These are phyloP conservation scores for Boletus coccyginus DNA, from an alignment of 768 basidiomycete species.

Conservation along the genomic window DNA sequence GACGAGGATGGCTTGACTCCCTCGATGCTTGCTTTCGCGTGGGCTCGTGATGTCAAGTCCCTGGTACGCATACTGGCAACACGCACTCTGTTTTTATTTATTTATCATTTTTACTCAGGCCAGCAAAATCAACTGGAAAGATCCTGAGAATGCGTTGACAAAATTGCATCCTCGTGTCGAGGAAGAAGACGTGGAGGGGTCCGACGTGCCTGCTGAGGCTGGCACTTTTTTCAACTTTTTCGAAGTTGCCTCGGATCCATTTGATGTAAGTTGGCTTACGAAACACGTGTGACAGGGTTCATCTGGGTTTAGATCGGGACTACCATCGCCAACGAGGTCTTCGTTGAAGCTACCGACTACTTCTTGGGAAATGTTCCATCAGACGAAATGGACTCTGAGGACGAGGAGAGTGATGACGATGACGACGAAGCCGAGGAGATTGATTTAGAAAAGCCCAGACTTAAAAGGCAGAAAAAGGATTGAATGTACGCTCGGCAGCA, in stretches of 20 bases:
- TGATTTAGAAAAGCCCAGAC: slow-evolving; percentile 79
- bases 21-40: slow-evolving; percentile 77
- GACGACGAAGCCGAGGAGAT: slow-evolving; percentile 84
- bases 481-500: slow-evolving; percentile 19
- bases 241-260: slow-evolving; percentile 60
- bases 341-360: slow-evolving; percentile 77
- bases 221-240: slow-evolving; percentile 92
- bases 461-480: slow-evolving; percentile 64
- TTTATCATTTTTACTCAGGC: slow-evolving; percentile 37
- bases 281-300: not conserved
- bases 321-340: slow-evolving; percentile 72
- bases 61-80: slow-evolving; percentile 44
- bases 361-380: slow-evolving; percentile 68
- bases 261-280: slow-evolving; percentile 51
- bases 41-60: slow-evolving; percentile 69
- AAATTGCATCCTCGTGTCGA: slow-evolving; percentile 70
- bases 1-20: slow-evolving; percentile 75
- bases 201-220: slow-evolving; percentile 58
- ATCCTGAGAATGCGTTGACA: slow-evolving; percentile 69
- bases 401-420: slow-evolving; percentile 66
- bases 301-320: slow-evolving; percentile 56
- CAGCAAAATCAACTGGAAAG: slow-evolving; percentile 78
- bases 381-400: slow-evolving; percentile 62
- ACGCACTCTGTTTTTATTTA: not conserved
- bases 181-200: slow-evolving; percentile 53